Percentiles rank a stretch among this genome's conserved stretches.
Conservation (phyloP, 805 yeast species). For the Metschnikowia hibisci region DNA sequence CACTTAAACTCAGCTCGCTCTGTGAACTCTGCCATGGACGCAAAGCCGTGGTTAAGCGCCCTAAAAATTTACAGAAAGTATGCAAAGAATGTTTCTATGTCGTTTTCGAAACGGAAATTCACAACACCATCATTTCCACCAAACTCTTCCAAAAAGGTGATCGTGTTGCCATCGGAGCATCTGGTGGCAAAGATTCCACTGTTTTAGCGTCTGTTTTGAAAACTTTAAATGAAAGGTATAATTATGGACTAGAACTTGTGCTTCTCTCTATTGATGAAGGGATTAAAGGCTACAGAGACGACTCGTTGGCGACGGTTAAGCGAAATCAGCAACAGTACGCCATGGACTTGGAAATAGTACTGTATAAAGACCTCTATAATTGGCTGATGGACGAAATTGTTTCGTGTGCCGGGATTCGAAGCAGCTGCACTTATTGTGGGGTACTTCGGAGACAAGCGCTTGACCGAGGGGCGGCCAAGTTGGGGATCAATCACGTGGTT, state of each 20-base stretch:
- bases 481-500: conserved; percentile 84
- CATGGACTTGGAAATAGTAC: conserved; percentile 75
- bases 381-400: conserved; percentile 99
- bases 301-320: conserved; percentile 93
- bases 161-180: conserved; percentile 92
- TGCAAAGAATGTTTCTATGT: conserved; percentile 88
- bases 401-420: conserved; percentile 86
- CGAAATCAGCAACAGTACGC: conserved; percentile 82
- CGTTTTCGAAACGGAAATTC: conserved; percentile 94
- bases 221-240: conserved; percentile 78
- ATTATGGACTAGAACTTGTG: conserved; percentile 83
- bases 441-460: conserved; percentile 94
- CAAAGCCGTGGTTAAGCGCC: conserved; percentile 85
- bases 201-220: conserved; percentile 87
- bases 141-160: conserved; percentile 77
- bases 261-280: conserved; percentile 93
- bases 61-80: conserved; percentile 83
- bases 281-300: conserved; percentile 94
- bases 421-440: conserved; percentile 97
- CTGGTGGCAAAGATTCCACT: conserved; percentile 98
- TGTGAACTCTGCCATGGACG: conserved; percentile 84
- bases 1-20: conserved; percentile 39
- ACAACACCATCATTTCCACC: conserved; percentile 73
- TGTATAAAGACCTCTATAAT: conserved; percentile 83
- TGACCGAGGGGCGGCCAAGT: conserved; percentile 89